Evolutionary conservation across 2,329 filamentous ascomycete species (phyloP), one percentile per base, ranked within the genome.

Genomic region (Phyllosticta ampelicida): DNA sequence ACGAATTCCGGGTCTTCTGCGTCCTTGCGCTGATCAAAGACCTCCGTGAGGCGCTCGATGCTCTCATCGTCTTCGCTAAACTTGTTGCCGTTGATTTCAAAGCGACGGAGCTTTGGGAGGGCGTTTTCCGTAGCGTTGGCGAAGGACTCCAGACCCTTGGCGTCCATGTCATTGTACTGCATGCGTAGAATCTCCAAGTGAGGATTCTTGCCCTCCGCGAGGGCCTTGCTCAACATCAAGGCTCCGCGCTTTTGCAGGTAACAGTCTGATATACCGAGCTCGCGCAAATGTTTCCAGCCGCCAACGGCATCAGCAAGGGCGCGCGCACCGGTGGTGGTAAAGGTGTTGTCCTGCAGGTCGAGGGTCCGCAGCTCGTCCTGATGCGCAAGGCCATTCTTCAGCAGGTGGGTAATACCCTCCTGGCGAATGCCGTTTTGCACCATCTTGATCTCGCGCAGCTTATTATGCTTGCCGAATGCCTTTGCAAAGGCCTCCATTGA

Each of bases 261-360:
- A 58, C 89, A 96, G 72, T 99, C 94, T 50, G 90, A 89, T 11
- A 97, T 82, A 48, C 89, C 91, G 13, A 99, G 80, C 73, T 97
- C 94, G 63, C 83, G 80, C 53, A 99, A 78, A 48, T 83, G 77
- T 0, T 80, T 73, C 92, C 92, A 99, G 60, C 80, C 80, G 1
- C 82, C 78, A 20, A 92, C 80, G 5, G 90, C 89, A 64, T 80
- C 82, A 48, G 89, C 86, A 56, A 99, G 79, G 10, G 90, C 89
- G 65, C 79, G 86, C 28, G 89, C 89, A 21, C 91, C 94, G 62
- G 81, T 79, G 48, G 86, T 73, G 9, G 92, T 97, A 71, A 97
- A 97, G 0, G 94, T 97, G 75, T 99, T 99, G 75, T 99, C 94
- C 73, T 99, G 92, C 61, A 99, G 77, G 75, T 99, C 94, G 56